A percentile compares a stretch with the other conserved stretches of the same genome.
Conservation (phyloP, 2,329 filamentous ascomycete genomes). For the Calonectria hongkongensis region DNA sequence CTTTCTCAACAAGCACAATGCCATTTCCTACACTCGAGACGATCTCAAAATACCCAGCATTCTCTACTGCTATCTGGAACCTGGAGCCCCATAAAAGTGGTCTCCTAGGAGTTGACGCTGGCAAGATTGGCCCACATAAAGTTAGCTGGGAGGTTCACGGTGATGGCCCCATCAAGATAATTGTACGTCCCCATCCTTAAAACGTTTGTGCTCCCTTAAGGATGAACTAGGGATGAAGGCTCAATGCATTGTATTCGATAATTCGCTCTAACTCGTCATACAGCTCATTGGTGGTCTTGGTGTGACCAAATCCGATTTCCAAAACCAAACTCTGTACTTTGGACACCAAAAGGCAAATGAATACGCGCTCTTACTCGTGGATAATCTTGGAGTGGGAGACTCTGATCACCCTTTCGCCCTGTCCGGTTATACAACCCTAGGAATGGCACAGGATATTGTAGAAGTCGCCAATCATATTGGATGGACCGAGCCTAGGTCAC, state of each 20-base stretch:
- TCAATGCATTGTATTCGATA: no score
- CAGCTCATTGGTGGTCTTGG: slow-evolving; percentile 1
- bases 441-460: slow-evolving; percentile 3
- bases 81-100: not conserved
- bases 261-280: not conserved
- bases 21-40: not conserved
- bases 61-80: not conserved
- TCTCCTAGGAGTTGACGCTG: not conserved
- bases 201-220: no score
- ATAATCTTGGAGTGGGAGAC: slow-evolving; percentile 2
- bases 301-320: slow-evolving; percentile 17
- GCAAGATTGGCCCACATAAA: not conserved
- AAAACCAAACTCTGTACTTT: slow-evolving; percentile 13
- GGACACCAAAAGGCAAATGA: not conserved
- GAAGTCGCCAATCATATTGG: not conserved
- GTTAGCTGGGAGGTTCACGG: slow-evolving; percentile 24
- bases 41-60: not conserved
- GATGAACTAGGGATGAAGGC: no score
- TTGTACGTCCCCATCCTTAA: not conserved
- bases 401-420: not conserved
- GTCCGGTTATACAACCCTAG: not conserved
- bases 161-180: slow-evolving; percentile 6
- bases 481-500: not conserved
- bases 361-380: not conserved
- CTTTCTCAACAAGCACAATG: not conserved